These are phyloP conservation scores for Debaryomyces sp. DNA, from an alignment of 1,139 yeast species.

Conservation along the genomic window DNA sequence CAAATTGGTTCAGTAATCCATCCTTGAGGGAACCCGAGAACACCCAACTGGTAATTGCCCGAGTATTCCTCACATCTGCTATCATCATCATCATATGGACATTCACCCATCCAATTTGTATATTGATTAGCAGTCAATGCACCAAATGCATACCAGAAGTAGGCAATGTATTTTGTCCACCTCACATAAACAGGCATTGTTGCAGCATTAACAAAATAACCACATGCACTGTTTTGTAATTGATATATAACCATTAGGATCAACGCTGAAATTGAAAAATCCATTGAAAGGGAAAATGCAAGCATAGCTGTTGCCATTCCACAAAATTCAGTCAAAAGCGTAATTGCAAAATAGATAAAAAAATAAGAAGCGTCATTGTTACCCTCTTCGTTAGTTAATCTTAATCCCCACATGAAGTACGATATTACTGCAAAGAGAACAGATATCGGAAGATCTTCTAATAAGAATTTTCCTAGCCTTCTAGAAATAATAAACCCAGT, in stretches of 20 bases:
- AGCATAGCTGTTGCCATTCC: constrained; percentile 60
- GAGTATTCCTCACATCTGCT: constrained; percentile 42
- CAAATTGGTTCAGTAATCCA: constrained; percentile 75
- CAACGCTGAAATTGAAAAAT: constrained; percentile 66
- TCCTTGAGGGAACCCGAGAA: constrained; percentile 62
- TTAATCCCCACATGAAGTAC: constrained; percentile 79
- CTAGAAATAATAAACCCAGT: constrained; percentile 71
- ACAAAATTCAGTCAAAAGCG: constrained; percentile 56
- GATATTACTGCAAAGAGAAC: constrained; percentile 60
- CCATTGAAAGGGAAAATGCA: constrained; percentile 61
- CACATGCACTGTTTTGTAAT: constrained; percentile 77
- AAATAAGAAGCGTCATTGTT: constrained; percentile 42
- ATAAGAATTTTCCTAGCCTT: constrained; percentile 61
- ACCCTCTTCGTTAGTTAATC: constrained; percentile 27
- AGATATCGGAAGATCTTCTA: constrained; percentile 73
- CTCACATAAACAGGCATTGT: constrained; percentile 84
- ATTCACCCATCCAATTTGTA: constrained; percentile 59
- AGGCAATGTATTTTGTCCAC: constrained; percentile 78
- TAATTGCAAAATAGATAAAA: constrained; percentile 63
- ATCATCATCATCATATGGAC: constrained; percentile 41
- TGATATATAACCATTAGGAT: constrained; percentile 68
- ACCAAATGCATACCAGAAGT: constrained; percentile 80
- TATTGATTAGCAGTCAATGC: constrained; percentile 68
- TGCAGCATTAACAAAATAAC: constrained; percentile 74
- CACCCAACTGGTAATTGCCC: constrained; percentile 55